Evolutionary conservation across 768 basidiomycete genomes (phyloP), one percentile per base, ranked within the genome.

Genomic region (Boletus tylopilopsis): DNA sequence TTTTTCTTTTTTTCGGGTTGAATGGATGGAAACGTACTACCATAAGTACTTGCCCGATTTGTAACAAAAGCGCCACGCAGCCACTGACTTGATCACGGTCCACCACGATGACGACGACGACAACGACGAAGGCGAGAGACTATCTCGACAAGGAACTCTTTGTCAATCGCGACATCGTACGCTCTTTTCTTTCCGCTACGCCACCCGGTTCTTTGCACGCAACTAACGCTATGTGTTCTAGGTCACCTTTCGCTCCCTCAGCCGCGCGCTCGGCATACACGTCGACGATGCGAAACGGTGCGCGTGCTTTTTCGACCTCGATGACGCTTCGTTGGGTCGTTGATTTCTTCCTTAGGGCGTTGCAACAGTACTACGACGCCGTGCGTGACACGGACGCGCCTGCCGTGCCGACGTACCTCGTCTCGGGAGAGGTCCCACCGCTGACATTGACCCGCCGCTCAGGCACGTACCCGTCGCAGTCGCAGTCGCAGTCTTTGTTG

Each of bases 221-320:
- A n/a, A n/a, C n/a, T n/a, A n/a, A n/a, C n/a, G n/a, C n/a, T n/a
- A n/a, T n/a, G n/a, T n/a, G 42, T 25, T 39, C 29, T 51, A 91
- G 89, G 86, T 92, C 50, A 92, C 90, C 5, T 92, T 80, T 65
- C 78, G 89, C 32, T 82, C 80, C 5, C 73, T 92, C 42, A 90
- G 90, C 58, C 78, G 87, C 54, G 79, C 78, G 34, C 74, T 88
- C 37, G 73, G 74, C 0, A 74, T 91, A 45, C 84, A 90, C 58
- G 87, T 90, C 59, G 87, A 90, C 64, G 69, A 69, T 32, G 89
- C 90, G 18, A 92, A 90, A 64, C 85, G 82, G 90, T 90, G 43
- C 49, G 61, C 8, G 8, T 18, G 10, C 29, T 6, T 30, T 34
- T 9, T 13, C n/a, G 15, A 16, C n/a, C n/a, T 40, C 3, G n/a